Evolutionary conservation across 2,329 filamentous ascomycete genomes (phyloP).

Genomic region (Sordariomycetes sp.): DNA sequence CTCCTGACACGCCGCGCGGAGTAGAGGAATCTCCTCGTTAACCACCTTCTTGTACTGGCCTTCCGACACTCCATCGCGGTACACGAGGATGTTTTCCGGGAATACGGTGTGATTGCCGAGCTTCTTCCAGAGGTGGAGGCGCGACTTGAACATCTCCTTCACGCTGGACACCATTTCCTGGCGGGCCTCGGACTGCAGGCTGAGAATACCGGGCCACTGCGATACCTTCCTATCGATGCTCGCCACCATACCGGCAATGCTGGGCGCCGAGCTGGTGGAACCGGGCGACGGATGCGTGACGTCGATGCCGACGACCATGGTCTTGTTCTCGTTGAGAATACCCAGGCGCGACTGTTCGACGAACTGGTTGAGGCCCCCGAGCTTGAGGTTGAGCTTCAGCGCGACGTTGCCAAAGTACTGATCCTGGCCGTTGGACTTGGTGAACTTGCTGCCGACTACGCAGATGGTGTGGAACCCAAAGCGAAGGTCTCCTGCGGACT

Average conservation of each 20-base stretch:
- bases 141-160: constrained; percentile 48
- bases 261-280: constrained; percentile 41
- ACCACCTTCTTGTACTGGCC: constrained; percentile 67
- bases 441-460: constrained; percentile 28
- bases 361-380: constrained; percentile 65
- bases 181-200: constrained; percentile 46
- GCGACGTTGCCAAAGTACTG: constrained; percentile 50
- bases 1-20: constrained; percentile 50
- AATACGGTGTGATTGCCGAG: constrained; percentile 24
- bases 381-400: constrained; percentile 75
- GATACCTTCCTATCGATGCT: constrained; percentile 58
- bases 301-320: constrained; percentile 82
- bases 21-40: constrained; percentile 53
- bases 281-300: constrained; percentile 69
- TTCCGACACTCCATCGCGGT: constrained; percentile 83
- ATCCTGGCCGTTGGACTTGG: constrained; percentile 21
- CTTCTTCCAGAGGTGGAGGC: constrained; percentile 51
- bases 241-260: constrained; percentile 71
- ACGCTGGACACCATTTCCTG: constrained; percentile 64
- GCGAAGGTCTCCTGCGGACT: constrained; percentile 53
- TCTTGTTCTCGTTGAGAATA: constrained; percentile 38
- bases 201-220: constrained; percentile 70
- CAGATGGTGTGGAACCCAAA: constrained; percentile 62
- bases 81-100: constrained; percentile 71
- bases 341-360: constrained; percentile 52